Conservation (phyloP, 768 basidiomycete genomes). For the Pleurotus ostreatus region DNA sequence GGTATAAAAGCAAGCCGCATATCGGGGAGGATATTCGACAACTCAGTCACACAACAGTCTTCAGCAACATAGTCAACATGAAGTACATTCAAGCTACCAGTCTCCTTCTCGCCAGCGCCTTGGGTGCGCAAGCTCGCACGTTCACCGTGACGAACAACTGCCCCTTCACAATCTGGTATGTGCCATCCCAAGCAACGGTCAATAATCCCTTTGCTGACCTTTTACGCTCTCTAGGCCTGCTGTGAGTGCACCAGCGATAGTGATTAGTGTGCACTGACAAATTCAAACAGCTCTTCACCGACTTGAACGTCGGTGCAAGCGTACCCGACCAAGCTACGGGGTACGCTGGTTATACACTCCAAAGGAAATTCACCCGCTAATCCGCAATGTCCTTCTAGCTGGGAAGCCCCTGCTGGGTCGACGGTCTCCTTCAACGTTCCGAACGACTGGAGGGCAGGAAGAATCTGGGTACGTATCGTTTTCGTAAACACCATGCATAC, state of each 20-base stretch:
- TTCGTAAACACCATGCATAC: neutral
- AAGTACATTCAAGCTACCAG: neutral
- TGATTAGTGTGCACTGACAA: neutral
- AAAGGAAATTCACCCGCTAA: neutral
- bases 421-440: conserved; percentile 37
- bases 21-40: too few species aligned
- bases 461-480: conserved; percentile 37
- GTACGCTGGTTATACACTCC: conserved; percentile 3
- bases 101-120: conserved; percentile 28
- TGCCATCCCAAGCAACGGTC: neutral
- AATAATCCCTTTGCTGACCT: conserved; percentile 10
- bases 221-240: conserved; percentile 25
- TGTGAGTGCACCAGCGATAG: conserved; percentile 11
- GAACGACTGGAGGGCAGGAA: conserved; percentile 43
- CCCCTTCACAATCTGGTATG: conserved; percentile 41
- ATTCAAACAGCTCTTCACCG: conserved; percentile 8
- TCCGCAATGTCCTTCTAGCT: neutral
- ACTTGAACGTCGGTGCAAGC: conserved; percentile 6
- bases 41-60: too few species aligned
- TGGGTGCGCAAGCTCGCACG: conserved; percentile 34
- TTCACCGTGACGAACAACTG: conserved; percentile 38
- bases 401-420: conserved; percentile 16
- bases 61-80: neutral
- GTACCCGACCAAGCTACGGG: conserved; percentile 14
- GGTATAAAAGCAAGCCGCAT: too few species aligned